Conservation (phyloP, 306 rosid genomes). For the Abrus pulchellus region DNA sequence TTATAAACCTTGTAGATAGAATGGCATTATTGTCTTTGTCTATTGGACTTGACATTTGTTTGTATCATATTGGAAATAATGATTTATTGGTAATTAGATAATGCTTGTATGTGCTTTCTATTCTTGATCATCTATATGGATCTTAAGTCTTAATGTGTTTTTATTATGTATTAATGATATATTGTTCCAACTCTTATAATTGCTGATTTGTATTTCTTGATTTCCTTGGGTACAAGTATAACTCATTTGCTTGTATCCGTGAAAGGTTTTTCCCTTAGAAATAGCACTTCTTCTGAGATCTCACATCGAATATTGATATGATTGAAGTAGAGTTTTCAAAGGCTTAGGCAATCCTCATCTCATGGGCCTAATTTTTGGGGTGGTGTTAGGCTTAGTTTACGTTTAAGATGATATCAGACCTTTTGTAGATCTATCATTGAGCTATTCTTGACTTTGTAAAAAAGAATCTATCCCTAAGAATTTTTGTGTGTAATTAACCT, state of each 20-base stretch:
- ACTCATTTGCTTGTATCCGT: slow-evolving; percentile 34
- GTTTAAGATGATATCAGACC: too few relatives aligned
- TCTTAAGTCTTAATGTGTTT: slow-evolving; percentile 33
- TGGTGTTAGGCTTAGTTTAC: too few relatives aligned
- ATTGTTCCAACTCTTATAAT: slow-evolving; percentile 13
- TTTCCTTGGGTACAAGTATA: background rate
- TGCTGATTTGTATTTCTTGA: slow-evolving; percentile 34
- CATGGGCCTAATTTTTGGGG: too few relatives aligned
- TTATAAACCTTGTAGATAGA: slow-evolving; percentile 10
- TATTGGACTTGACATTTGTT: slow-evolving; percentile 11
- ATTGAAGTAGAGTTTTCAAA: too few relatives aligned
- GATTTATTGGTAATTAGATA: slow-evolving; percentile 27
- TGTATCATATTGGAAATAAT: background rate
- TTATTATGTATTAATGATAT: slow-evolving; percentile 20
- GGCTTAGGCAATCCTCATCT: too few relatives aligned
- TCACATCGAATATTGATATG: too few relatives aligned
- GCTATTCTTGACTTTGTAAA: too few relatives aligned
- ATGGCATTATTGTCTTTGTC: slow-evolving; percentile 22
- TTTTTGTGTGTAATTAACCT: too few relatives aligned
- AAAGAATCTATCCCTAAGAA: too few relatives aligned
- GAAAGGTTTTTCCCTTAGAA: slow-evolving; percentile 34
- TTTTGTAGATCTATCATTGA: too few relatives aligned
- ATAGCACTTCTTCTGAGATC: background rate
- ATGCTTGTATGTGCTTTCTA: slow-evolving; percentile 21
- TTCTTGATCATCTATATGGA: slow-evolving; percentile 20